Percentiles rank a stretch among this genome's conserved stretches.
These are phyloP conservation scores for Eutrema heterophyllum DNA, from an alignment of 345 rosid genomes.

Conservation along the genomic window DNA sequence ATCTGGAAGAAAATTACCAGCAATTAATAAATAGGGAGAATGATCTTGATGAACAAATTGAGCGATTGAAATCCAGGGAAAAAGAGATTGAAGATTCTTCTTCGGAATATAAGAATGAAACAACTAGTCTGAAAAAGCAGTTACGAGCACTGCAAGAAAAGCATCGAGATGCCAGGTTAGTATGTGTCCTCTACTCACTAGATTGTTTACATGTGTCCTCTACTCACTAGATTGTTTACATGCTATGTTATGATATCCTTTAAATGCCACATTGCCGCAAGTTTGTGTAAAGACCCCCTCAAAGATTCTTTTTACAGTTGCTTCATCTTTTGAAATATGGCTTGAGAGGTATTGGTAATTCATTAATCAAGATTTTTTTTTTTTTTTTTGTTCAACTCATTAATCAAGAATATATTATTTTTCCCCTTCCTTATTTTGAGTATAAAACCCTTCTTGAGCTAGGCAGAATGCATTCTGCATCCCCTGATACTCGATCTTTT, in stretches of 20 bases:
- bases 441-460: constrained; percentile 10
- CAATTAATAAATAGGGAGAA: constrained; percentile 71
- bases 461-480: neutral
- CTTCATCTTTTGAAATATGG: constrained; percentile 14
- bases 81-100: constrained; percentile 58
- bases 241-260: neutral
- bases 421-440: neutral
- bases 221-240: constrained; percentile 7
- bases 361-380: neutral
- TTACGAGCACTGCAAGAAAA: constrained; percentile 68
- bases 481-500: neutral
- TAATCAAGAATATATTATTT: neutral
- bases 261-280: constrained; percentile 6
- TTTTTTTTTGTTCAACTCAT: too few species aligned
- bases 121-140: constrained; percentile 53
- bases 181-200: constrained; percentile 19
- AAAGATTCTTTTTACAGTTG: constrained; percentile 5
- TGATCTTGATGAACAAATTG: constrained; percentile 73
- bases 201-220: neutral
- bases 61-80: constrained; percentile 64
- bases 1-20: constrained; percentile 93
- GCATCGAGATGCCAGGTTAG: constrained; percentile 72
- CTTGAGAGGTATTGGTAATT: constrained; percentile 7
- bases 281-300: neutral
- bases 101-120: constrained; percentile 55